Evolutionary conservation across 345 rosid species (phyloP), one percentile per base, ranked within the genome.

Genomic region (Corymbia maculata): DNA sequence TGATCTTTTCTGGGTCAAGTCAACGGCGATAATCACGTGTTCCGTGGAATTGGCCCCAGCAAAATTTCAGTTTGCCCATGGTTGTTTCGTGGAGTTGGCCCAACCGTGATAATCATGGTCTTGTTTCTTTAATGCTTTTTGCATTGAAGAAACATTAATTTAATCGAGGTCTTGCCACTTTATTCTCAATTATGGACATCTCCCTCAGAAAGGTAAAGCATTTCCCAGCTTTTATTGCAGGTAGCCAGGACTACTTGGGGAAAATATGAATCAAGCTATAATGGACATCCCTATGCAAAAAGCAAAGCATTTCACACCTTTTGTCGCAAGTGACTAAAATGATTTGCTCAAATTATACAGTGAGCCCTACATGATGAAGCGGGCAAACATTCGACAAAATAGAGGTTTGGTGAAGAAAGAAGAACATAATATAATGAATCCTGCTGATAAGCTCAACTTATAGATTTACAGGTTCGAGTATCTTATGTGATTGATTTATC

Each of bases 211-310:
- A 55, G 12, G 61, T 0, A 1, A 22, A 55, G 61, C 6, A 22
- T 55, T 55, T 0, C 61, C 61, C 0, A 0, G 28, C 5, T 8
- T 8, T 22, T 22, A 9, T 8, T 28, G 5, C 4, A 9, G 8
- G 61, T 4, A 28, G 6, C 13, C 61, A 55, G 22, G 61, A 55
- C 6, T 11, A 55, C 61, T 55, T 22, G 4, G 2, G 28, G 22
- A 12, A 55, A 55, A 55, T 9, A 5, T 0, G 28, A 28, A 28
- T 55, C 28, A 55, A 55, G 28, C 61, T 22, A 55, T 55, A 22
- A 55, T 55, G 61, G 26, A 2, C 61, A 55, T 55, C 13, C 12
- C 28, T 55, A 55, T 55, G 5, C 13, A 57, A 57, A 51, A 57
- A 57, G 64, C 28, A 13, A 64, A n/a, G 75, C 17, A 64, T 64